phyloP scores from a whole-genome alignment of 805 yeast species.

The Wickerhamiella australiensis region DNA sequence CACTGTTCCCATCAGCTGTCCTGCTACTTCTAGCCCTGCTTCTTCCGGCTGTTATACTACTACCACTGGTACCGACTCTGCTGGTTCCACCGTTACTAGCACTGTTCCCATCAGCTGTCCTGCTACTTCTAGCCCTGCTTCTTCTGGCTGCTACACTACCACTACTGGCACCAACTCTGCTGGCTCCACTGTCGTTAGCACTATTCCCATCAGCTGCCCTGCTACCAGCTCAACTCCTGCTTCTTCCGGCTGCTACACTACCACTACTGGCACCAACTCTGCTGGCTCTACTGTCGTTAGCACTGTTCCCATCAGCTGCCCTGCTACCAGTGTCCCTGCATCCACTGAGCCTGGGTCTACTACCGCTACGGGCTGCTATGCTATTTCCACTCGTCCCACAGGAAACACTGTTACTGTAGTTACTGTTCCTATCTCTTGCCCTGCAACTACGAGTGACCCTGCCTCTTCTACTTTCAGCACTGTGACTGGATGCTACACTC shows the following conservation, averaged over 20 bases:
- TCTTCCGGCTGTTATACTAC: neutral
- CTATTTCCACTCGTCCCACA: neutral
- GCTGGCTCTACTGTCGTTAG: neutral
- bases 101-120: neutral
- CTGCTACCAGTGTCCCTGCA: neutral
- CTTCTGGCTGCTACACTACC: neutral
- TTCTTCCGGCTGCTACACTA: neutral
- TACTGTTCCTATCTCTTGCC: neutral
- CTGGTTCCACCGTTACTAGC: neutral
- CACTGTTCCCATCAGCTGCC: neutral
- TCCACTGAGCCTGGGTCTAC: neutral
- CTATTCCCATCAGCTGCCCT: neutral
- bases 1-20: neutral
- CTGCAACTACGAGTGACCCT: neutral
- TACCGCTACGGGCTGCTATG: neutral
- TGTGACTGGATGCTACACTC: conserved; percentile 2
- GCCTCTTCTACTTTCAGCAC: neutral
- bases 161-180: neutral
- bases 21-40: neutral
- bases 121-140: neutral
- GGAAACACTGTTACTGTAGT: neutral
- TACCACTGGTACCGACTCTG: neutral
- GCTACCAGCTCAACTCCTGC: neutral
- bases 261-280: neutral
- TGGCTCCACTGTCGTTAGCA: neutral